Evolutionary conservation across 805 yeast genomes (phyloP), one percentile per base, ranked within the genome.

Genomic region (Hanseniaspora taiwanica): DNA sequence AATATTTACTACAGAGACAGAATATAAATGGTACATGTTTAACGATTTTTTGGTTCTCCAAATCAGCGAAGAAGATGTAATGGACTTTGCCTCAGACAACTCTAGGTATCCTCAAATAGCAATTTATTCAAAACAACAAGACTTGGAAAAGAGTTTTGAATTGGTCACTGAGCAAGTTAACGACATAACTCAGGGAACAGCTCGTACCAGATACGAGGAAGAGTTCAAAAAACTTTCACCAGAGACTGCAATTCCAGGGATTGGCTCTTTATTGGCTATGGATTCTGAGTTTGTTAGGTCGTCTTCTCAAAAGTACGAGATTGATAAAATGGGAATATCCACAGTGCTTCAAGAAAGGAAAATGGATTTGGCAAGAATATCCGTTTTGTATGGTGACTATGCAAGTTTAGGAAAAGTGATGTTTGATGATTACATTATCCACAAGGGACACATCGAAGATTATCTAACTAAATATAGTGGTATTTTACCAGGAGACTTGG

Each of bases 211-310:
- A 35, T 17, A 35, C 3, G 21, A 38, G 19, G 64, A 71, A 39
- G 89, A 84, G 46, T 83, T 81, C 53, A 71, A 74, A 48, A 62
- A 81, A n/a, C 60, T 84, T 43, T 75, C 85, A 0, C n/a, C n/a
- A n/a, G n/a, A 61, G 62, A 25, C 20, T 20, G 6, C 67, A 69
- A 36, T 84, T 0, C 96, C 96, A 0, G 53, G 53, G 17, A 69
- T 77, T 0, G 95, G 95, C 0, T 66, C 83, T 1, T 56, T 86
- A 31, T 78, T 89, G 16, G 98, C 97, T 0, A 80, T 91, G 42
- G 99, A 91, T 65, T 96, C 99, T 0, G 99, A 91, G 58, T 91
- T 93, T 66, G 97, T 91, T 2, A 72, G 78, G 23, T 56, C 87
- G 24, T 74, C 76, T 37, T 81, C 81, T 3, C 96, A 86, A 48